Evolutionary conservation across 192 early-diverging fungal species (phyloP), one percentile per base, ranked within the genome.

Genomic region (Gryganskiella cystojenkinii): DNA sequence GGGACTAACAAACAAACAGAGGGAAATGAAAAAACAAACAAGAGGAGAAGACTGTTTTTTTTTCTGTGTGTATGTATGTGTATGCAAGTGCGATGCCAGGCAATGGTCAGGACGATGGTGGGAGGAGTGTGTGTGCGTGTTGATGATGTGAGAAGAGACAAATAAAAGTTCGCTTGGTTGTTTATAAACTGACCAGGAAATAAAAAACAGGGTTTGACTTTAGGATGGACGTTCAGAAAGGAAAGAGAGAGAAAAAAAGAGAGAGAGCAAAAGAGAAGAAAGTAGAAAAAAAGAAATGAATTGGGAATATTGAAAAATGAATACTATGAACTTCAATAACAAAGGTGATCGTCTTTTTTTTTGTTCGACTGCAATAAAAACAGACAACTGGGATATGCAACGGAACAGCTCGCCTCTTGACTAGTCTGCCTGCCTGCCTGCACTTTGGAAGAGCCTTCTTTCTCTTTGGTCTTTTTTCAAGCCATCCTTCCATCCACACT

Each of bases 211-310:
- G 47, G 31, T 25, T n/a, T 28, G 20, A 14, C 5, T 4, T 46
- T 24, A 14, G 13, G 35, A 24, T 52, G 33, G 37, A 35, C 22
- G 33, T 49, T 19, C 14, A 46, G 35, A 22, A 20, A 40, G 25
- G 56, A 28, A 51, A 14, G 22, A 13, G 35, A 58, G 20, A 20
- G 35, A 58, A 58, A 34, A 62, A 49, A 40, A 35, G 31, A 43
- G 37, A 14, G 37, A 43, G 35, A 15, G 33, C 7, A 34, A 2
- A 14, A 9, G 57, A n/a, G 25, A 59, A 44, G 19, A 42, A 60
- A 34, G 22, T 11, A 50, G 40, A 1, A 28, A 19, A 24, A 49
- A n/a, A 24, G 59, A 47, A 30, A 24, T 2, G 42, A 11, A 28
- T n/a, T n/a, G n/a, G n/a, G n/a, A n/a, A n/a, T n/a, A n/a, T n/a